Evolutionary conservation across 2,329 filamentous ascomycete genomes (phyloP).

Genomic region (Orbilia quercus): DNA sequence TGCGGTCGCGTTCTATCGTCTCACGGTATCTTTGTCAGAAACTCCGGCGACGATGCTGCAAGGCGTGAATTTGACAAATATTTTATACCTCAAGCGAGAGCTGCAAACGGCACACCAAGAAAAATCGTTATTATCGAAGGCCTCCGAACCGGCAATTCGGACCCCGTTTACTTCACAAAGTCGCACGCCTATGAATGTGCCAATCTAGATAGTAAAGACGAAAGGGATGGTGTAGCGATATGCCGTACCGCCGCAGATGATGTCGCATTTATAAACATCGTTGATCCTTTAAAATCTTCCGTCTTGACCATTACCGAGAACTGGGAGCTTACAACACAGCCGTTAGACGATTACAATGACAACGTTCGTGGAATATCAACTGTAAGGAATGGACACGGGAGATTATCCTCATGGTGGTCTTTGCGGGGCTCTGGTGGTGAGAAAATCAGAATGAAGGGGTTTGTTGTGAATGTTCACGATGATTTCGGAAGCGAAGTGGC

Average conservation of each 20-base stretch:
- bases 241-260: conserved; percentile 30
- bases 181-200: conserved; percentile 11
- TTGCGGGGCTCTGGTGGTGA: conserved; percentile 1
- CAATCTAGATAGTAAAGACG: background rate
- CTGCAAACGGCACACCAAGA: conserved; percentile 10
- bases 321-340: conserved; percentile 29
- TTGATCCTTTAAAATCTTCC: conserved; percentile 23
- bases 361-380: background rate
- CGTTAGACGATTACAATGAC: conserved; percentile 23
- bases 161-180: conserved; percentile 39
- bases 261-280: conserved; percentile 31
- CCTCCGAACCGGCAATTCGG: conserved; percentile 4
- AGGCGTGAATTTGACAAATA: conserved; percentile 23
- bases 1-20: conserved; percentile 18
- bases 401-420: conserved; percentile 15
- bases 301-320: conserved; percentile 20
- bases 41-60: background rate
- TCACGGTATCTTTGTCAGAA: conserved; percentile 16
- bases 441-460: conserved; percentile 12
- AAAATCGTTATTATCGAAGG: conserved; percentile 26
- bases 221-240: conserved; percentile 15
- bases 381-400: background rate
- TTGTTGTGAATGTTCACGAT: conserved; percentile 33
- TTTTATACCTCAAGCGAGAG: conserved; percentile 21
- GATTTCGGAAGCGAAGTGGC: conserved; percentile 41